Base-by-base conservation (phyloP, 2,329 filamentous ascomycete genomes). In the Fusarium sulawesiense region DNA sequence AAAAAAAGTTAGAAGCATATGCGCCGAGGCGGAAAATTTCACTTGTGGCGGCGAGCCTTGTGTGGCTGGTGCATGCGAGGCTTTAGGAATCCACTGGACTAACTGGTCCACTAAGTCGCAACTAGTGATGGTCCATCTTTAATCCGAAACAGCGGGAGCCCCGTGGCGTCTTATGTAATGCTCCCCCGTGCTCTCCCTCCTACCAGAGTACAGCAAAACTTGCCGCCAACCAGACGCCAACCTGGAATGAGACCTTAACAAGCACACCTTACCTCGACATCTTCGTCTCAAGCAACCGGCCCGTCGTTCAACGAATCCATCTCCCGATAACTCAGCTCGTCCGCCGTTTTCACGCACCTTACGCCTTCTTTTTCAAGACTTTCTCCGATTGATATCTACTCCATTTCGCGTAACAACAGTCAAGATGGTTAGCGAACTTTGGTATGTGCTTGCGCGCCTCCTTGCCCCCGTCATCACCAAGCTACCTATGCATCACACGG, bases 391-490 rank as follows among this genome's bases (percentile, higher is more conserved):
- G 10, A 71, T 54, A 48, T 45, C 60, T 57, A 41, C 47, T 58
- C 56, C 50, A 44, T 57, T 51, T 56, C 65, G 74, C 70, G 66
- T 73, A 65, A 74, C 71, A 79, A 61, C 78, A 79, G 78, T 70
- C 86, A 91, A 84, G 79, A 95, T 96, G 92, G 83, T 89, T 81
- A 85, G 91, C 78, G 92, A 94, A 86, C 88, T 91, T 81, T 96
- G 93, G 93, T 96, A 88, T 85, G 91, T 89, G 80, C 80, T 67
- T 71, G 71, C 74, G 71, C 77, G 74, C 75, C 71, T 74, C 74
- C 75, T 74, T 73, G 71, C 67, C 64, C 68, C 73, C 72, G 69
- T 76, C 76, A 74, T 75, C 71, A 71, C 63, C 62, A 58, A 79
- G 74, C 75, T 77, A 67, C 71, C 64, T 69, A 68, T 56, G 50